Conservation (phyloP, 192 early-diverging fungal species). For the Geranomyces variabilis region DNA sequence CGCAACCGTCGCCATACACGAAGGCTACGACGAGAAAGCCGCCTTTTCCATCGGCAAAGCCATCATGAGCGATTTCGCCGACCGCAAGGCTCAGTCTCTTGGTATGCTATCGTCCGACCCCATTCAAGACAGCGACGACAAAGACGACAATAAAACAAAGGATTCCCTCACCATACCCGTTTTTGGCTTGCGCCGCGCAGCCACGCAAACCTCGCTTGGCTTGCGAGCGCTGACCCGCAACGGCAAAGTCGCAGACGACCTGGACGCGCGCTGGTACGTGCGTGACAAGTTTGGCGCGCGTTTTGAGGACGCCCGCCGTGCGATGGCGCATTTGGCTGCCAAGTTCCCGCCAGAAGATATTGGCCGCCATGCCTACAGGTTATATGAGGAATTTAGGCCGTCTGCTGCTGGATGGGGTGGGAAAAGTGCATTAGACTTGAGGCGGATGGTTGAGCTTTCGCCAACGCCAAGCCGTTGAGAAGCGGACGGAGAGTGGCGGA, state of each 20-base stretch:
- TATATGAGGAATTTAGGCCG: slow-evolving; percentile 13
- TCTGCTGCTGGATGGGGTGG: background rate
- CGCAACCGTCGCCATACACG: slow-evolving; percentile 7
- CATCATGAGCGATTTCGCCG: background rate
- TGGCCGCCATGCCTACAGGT: background rate
- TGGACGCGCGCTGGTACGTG: slow-evolving; percentile 12
- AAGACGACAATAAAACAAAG: no score
- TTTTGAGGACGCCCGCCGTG: slow-evolving; percentile 3
- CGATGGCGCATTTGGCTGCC: background rate
- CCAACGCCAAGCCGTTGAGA: no score
- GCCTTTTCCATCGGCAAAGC: slow-evolving; percentile 9
- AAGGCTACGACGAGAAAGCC: slow-evolving; percentile 9
- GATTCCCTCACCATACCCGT: background rate
- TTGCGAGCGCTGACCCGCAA: background rate
- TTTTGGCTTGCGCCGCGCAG: background rate
- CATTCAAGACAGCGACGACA: background rate
- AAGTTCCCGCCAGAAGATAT: background rate
- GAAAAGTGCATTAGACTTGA: no score
- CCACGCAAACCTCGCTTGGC: background rate
- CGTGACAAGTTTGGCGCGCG: slow-evolving; percentile 17
- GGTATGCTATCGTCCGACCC: background rate
- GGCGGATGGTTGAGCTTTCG: no score
- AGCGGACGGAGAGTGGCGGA: no score
- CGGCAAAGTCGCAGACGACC: background rate
- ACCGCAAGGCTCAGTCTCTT: background rate